A percentile compares a stretch with the other conserved stretches of the same genome.
These are phyloP conservation scores for Vanderwaltozyma tropicalis DNA, from an alignment of 805 yeast species.

Conservation along the genomic window DNA sequence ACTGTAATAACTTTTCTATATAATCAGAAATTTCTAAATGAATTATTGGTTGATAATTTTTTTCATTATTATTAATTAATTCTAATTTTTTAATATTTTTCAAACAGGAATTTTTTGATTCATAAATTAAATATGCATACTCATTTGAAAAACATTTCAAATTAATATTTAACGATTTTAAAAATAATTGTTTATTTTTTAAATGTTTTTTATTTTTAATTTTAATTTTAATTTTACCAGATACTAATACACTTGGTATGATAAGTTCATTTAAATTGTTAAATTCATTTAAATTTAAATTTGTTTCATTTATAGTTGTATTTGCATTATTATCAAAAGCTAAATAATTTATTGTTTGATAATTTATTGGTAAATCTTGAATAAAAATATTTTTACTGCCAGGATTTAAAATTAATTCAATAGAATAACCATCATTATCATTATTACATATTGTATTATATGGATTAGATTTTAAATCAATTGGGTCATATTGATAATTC, in stretches of 20 bases:
- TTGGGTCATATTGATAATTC: conserved; percentile 12
- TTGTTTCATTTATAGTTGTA: not conserved
- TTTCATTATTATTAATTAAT: not conserved
- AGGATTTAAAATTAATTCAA: conserved; percentile 8
- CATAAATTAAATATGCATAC: conserved; percentile 8
- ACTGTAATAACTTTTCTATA: not conserved
- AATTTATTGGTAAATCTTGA: conserved; percentile 8
- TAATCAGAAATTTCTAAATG: conserved; percentile 1
- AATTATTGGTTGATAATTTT: not conserved
- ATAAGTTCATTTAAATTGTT: not conserved
- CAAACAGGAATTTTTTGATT: not conserved
- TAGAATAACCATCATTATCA: conserved; percentile 7
- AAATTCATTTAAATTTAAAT: not conserved
- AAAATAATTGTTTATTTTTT: conserved; percentile 4
- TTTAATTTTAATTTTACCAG: conserved; percentile 6
- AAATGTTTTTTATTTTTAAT: too few relatives aligned
- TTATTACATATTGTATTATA: conserved; percentile 5
- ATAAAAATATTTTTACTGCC: conserved; percentile 7
- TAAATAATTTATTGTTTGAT: not conserved
- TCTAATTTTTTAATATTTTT: too few relatives aligned
- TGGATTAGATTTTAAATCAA: conserved; percentile 9
- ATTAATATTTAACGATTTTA: conserved; percentile 7
- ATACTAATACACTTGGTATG: not conserved
- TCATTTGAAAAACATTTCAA: conserved; percentile 15
- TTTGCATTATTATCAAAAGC: conserved; percentile 2